Evolutionary conservation across 768 basidiomycete genomes (phyloP), one percentile per base, ranked within the genome.

Genomic region (Candolleomyces aberdarensis): DNA sequence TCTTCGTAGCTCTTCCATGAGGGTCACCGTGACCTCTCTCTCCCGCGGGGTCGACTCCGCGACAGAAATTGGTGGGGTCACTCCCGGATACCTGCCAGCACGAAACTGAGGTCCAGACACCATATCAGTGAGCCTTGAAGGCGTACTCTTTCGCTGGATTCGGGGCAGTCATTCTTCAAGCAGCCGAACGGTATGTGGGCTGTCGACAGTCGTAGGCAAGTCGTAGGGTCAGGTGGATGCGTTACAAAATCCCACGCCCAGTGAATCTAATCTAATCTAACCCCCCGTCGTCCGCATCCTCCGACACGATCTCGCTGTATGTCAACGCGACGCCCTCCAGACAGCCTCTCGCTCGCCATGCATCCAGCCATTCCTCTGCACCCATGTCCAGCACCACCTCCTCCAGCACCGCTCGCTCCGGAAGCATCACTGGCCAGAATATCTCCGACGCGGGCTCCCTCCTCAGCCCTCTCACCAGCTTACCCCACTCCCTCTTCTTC

Each of bases 1-100:
- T 50, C 84, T 78, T 69, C 86, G 83, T 36, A 99, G 82, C 73
- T 99, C 96, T 60, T 93, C 88, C 90, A 98, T 92, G 56, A 99
- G 78, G 6, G 91, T 89, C 17, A 79, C 69, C 0, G 92, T 94
- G 20, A 94, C 90, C 72, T 91, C 89, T 72, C 87, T 89, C 76
- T 94, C 92, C 67, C 87, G 82, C 62, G 85, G 82, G 54, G 74
- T 91, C 19, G 92, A 94, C 65, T 90, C 88, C 36, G 72, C 75
- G 20, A 83, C 85, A 50, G 92, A 88, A 68, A 96, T 95, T 57
- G 94, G 94, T 43, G 88, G 88, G 15, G 92, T 94, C 29, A 94
- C 92, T 62, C 92, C 92, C 54, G 89, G 79, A 74, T 83, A 89
- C 67, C 91, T 92, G 65, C 44, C 39, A 9, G 7, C 36, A 62